These are phyloP conservation scores for Lasiosphaeriaceae sp. DNA, from an alignment of 495 filamentous ascomycete species.

Conservation along the genomic window DNA sequence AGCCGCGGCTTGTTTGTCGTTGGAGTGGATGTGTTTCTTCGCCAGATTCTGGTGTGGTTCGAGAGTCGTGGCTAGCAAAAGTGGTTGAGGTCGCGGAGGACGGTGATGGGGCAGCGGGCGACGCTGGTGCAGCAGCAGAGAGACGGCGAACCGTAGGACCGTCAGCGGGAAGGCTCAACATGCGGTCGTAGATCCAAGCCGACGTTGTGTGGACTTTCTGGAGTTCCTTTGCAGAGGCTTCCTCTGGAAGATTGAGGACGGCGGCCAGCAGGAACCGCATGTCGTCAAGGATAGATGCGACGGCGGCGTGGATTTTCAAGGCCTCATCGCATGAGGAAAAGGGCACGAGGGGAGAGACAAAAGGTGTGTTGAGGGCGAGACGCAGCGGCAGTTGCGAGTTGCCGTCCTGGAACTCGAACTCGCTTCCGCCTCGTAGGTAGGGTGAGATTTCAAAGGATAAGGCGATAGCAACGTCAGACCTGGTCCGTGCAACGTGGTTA, in stretches of 20 bases:
- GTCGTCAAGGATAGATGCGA: constrained; percentile 38
- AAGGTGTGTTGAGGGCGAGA: constrained; percentile 34
- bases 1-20: constrained; percentile 3
- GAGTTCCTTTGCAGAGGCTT: constrained; percentile 25
- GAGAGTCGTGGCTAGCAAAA: background rate
- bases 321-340: constrained; percentile 30
- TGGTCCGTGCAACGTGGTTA: constrained; percentile 10
- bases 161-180: constrained; percentile 21
- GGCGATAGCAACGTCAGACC: constrained; percentile 30
- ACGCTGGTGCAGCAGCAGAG: constrained; percentile 9
- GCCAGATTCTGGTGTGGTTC: background rate
- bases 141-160: constrained; percentile 7
- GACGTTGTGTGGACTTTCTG: constrained; percentile 30
- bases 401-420: constrained; percentile 30
- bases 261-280: constrained; percentile 31
- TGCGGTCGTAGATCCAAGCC: constrained; percentile 32
- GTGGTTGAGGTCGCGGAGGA: background rate
- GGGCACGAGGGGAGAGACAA: constrained; percentile 21
- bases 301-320: constrained; percentile 25
- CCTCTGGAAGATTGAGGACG: constrained; percentile 26
- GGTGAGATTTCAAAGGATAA: constrained; percentile 30
- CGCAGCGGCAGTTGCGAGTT: constrained; percentile 23
- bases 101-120: constrained; percentile 1
- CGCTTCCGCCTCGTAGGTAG: constrained; percentile 19
- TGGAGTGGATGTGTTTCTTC: constrained; percentile 1